phyloP scores from a whole-genome alignment of 75 land plant genomes.

The Adiantum capillusveneris region DNA sequence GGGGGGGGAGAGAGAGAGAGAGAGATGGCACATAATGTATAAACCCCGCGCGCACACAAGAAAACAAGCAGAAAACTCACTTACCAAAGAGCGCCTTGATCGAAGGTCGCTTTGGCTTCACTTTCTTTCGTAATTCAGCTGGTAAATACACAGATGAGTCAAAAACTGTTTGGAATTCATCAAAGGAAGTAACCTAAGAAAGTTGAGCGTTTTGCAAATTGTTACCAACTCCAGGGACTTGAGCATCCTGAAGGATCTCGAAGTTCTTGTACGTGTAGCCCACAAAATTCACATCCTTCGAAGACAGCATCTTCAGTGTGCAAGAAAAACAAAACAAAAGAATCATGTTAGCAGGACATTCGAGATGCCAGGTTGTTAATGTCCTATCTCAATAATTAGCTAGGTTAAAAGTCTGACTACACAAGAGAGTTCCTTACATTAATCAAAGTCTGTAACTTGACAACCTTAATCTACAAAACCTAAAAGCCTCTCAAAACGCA shows the following conservation, averaged over 20 bases:
- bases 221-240: conserved; percentile 39
- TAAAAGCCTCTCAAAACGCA: too few species aligned
- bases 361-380: too few species aligned
- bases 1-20: too few species aligned
- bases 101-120: conserved; percentile 70
- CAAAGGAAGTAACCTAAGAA: not conserved
- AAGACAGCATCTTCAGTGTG: conserved; percentile 3
- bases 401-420: too few species aligned
- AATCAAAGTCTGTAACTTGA: too few species aligned
- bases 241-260: conserved; percentile 64
- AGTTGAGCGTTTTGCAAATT: not conserved
- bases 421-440: too few species aligned
- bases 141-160: conserved; percentile 2
- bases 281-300: conserved; percentile 15
- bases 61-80: not conserved
- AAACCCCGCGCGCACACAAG: too few species aligned
- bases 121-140: conserved; percentile 92
- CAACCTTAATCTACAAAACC: too few species aligned
- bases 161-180: not conserved
- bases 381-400: too few species aligned
- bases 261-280: conserved; percentile 38
- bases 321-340: too few species aligned
- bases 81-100: conserved; percentile 88
- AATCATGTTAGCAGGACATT: too few species aligned
- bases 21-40: too few species aligned